Conservation (phyloP, 768 basidiomycete species). For the Lactarius psammicola region DNA sequence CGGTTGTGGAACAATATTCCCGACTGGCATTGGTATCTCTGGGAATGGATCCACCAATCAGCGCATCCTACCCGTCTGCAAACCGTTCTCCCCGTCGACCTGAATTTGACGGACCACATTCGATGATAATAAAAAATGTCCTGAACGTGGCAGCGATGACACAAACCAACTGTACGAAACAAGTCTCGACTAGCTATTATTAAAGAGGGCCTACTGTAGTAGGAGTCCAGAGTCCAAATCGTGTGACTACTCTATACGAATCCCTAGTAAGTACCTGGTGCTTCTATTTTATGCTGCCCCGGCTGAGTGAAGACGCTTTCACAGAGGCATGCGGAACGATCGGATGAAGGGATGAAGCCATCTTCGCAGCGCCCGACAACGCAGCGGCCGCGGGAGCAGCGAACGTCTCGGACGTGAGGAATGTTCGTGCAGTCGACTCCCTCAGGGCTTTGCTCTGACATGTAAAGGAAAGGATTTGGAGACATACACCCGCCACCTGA, state of each 20-base stretch:
- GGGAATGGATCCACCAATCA: not conserved
- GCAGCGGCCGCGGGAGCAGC: conserved; percentile 24
- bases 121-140: not conserved
- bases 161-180: not conserved
- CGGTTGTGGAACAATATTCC: not conserved
- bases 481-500: conserved; percentile 44
- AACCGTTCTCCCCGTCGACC: not conserved
- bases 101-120: not conserved
- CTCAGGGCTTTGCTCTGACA: conserved; percentile 1
- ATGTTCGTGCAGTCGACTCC: conserved; percentile 28
- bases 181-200: not conserved
- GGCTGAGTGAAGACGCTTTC: not conserved
- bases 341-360: conserved; percentile 1
- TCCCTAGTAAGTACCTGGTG: not conserved
- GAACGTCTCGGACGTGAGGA: conserved; percentile 18
- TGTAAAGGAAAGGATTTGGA: conserved; percentile 35
- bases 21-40: not conserved
- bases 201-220: not conserved
- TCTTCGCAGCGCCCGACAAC: not conserved
- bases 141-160: not conserved
- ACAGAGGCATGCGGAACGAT: not conserved
- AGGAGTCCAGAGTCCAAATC: not conserved
- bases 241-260: not conserved
- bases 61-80: not conserved
- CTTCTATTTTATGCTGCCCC: not conserved